Conservation (phyloP, 169 alveolate species). For the Plasmodium gonderi region DNA sequence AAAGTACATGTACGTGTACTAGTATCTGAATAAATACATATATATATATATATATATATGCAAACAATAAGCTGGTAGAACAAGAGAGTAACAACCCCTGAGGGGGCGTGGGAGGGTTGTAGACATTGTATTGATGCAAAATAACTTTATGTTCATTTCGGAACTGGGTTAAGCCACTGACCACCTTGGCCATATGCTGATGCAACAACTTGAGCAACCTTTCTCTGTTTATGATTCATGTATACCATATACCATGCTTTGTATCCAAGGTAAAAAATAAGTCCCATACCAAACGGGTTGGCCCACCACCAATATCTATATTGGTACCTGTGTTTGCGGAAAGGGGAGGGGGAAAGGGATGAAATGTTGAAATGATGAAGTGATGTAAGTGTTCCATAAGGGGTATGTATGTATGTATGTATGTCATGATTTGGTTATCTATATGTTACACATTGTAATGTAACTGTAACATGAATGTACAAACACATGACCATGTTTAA, state of each 20-base stretch:
- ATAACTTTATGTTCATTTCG: slow-evolving; percentile 76
- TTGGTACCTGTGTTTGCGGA: slow-evolving; percentile 59
- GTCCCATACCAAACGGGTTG: slow-evolving; percentile 90
- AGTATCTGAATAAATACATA: background rate
- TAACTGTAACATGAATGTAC: no score
- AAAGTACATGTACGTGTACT: background rate
- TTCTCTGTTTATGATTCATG: slow-evolving; percentile 89
- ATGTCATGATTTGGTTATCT: background rate
- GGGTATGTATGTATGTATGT: background rate
- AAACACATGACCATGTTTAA: background rate
- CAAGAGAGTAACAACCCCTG: background rate
- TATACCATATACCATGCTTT: slow-evolving; percentile 89
- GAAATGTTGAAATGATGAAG: background rate
- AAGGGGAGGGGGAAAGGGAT: background rate
- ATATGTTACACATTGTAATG: background rate
- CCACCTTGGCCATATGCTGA: slow-evolving; percentile 93
- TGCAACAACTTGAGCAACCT: slow-evolving; percentile 91
- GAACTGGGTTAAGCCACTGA: slow-evolving; percentile 92
- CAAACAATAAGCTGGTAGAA: background rate
- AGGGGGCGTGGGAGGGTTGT: background rate
- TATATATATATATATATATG: background rate
- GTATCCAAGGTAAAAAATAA: slow-evolving; percentile 85
- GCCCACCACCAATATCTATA: slow-evolving; percentile 93
- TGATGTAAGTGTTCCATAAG: no score
- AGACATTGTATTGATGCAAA: background rate